Percentiles rank a stretch among this genome's conserved stretches.
Conservation (phyloP, 129 eudicot species). For the Artemisia annua region DNA sequence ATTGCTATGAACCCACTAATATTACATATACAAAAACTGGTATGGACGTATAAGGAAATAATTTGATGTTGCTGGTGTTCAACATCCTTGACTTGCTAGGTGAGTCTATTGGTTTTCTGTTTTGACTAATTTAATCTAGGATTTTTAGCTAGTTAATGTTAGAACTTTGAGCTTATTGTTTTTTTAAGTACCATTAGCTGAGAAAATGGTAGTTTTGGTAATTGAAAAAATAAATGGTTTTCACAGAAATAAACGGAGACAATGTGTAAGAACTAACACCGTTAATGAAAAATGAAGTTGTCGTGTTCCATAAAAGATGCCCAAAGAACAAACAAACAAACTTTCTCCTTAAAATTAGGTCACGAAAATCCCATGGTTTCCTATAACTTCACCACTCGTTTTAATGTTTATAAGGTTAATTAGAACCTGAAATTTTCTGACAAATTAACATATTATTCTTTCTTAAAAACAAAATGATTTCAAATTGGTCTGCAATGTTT, state of each 20-base stretch:
- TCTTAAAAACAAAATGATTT: slow-evolving; percentile 35
- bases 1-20: too few species aligned
- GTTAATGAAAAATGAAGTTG: slow-evolving; percentile 12
- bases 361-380: slow-evolving; percentile 21
- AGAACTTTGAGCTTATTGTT: too few species aligned
- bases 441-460: background rate
- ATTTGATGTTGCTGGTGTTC: too few species aligned
- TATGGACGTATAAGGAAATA: too few species aligned
- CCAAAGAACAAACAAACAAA: slow-evolving; percentile 23
- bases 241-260: slow-evolving; percentile 17
- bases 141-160: too few species aligned
- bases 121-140: too few species aligned
- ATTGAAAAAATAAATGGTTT: background rate
- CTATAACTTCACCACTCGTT: slow-evolving; percentile 5
- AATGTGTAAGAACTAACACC: background rate
- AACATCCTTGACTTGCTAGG: too few species aligned
- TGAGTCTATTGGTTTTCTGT: too few species aligned
- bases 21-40: too few species aligned
- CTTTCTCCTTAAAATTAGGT: slow-evolving; percentile 38
- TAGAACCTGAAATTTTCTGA: background rate
- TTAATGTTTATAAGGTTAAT: background rate
- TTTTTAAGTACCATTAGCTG: too few species aligned
- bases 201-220: too few species aligned
- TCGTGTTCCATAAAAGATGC: slow-evolving; percentile 26
- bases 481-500: slow-evolving; percentile 13